Base-by-base conservation (phyloP, 192 early-diverging fungal species). In the Umbelopsis ramanniana region DNA sequence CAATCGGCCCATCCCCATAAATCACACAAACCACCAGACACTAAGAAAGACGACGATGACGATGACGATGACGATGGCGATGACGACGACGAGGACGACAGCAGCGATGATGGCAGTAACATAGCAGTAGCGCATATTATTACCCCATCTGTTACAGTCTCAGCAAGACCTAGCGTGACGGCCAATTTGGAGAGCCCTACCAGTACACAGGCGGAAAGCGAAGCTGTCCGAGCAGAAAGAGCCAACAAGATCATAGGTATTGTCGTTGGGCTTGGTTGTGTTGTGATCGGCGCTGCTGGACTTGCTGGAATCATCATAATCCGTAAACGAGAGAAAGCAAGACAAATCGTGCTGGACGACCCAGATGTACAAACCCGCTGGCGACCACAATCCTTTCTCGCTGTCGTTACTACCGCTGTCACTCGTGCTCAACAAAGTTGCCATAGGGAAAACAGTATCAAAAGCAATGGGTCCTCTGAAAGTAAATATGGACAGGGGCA, bases 341-440 rank as follows among this genome's bases (percentile, higher is more conserved):
- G 11, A 6, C 54, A 74, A 15, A 9, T 67, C 2, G 22, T 67
- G 52, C 22, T 29, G 24, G 43, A 67, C 19, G 43, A 71, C 24
- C 35, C n/a, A 5, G 47, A 45, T n/a, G 57, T 75, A 23, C 70
- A 78, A 12, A 78, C 77, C 17, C 72, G 72, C 17, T 78, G 77
- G 77, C 47, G 73, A 33, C 73, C 77, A 11, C 77, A 78, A 38
- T 74, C 72, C 15, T 78, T 78, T 55, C 68, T 78, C 67, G 73
- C 69, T 2, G 77, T 70, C 4, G 77, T 78, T 21, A 63, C 77
- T 15, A 57, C 68, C 23, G 77, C 73, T 22, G 77, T 74, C 40
- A 63, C 15, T 37, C 57, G 57, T 19, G 17, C 26, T 17, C 57
- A 63, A 33, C 29, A 35, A 17, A 37, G 6, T 63, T 38, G 57